phyloP scores from a whole-genome alignment of 345 rosid species.

The Bretschneidera sinensis region DNA sequence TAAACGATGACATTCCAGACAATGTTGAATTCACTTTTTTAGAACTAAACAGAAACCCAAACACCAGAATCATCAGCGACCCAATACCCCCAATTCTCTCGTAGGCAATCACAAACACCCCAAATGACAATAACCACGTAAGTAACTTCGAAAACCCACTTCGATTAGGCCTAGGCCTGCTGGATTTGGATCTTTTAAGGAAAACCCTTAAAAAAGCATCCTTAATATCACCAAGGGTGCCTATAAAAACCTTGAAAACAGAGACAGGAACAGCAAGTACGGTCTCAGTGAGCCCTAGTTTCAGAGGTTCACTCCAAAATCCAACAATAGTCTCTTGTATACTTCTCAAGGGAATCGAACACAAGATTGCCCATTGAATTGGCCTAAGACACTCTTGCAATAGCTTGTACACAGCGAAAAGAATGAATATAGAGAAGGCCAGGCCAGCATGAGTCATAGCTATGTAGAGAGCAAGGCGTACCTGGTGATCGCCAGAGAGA shows the following conservation, averaged over 20 bases:
- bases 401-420: conserved; percentile 67
- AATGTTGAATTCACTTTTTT: conserved; percentile 62
- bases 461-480: conserved; percentile 83
- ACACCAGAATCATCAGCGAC: conserved; percentile 52
- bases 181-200: conserved; percentile 46
- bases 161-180: conserved; percentile 23
- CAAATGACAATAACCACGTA: conserved; percentile 73
- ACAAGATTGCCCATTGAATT: conserved; percentile 91
- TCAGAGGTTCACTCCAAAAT: conserved; percentile 83
- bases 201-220: conserved; percentile 50
- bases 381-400: conserved; percentile 83
- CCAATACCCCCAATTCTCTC: conserved; percentile 69
- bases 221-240: conserved; percentile 72
- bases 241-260: conserved; percentile 61
- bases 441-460: conserved; percentile 99
- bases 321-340: conserved; percentile 78
- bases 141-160: conserved; percentile 71
- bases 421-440: conserved; percentile 54
- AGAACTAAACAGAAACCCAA: conserved; percentile 60
- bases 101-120: conserved; percentile 72
- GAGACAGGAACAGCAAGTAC: conserved; percentile 78
- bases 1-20: conserved; percentile 64
- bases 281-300: conserved; percentile 87
- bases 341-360: conserved; percentile 90
- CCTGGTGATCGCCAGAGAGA: conserved; percentile 64